These are phyloP conservation scores for Turnera subulata DNA, from an alignment of 345 rosid species.

Conservation along the genomic window DNA sequence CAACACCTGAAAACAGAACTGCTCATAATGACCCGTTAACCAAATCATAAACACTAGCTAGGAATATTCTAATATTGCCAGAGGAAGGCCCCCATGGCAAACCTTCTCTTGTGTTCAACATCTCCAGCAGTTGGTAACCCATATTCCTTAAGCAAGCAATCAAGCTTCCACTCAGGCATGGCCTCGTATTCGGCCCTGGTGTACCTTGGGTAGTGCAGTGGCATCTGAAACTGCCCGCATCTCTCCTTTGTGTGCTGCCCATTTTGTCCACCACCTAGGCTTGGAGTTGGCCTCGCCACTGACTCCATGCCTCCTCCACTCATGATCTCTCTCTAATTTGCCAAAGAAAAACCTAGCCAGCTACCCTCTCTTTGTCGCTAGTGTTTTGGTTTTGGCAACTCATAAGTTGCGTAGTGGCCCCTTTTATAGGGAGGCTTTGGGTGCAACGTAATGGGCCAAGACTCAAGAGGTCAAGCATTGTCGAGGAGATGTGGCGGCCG, in stretches of 20 bases:
- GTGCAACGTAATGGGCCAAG: too few relatives aligned
- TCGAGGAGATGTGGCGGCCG: too few relatives aligned
- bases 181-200: slow-evolving; percentile 12
- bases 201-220: slow-evolving; percentile 21
- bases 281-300: background rate
- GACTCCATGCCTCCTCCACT: slow-evolving; percentile 17
- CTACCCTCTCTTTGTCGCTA: too few relatives aligned
- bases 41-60: background rate
- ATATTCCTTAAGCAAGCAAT: slow-evolving; percentile 19
- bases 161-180: slow-evolving; percentile 24
- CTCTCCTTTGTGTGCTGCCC: slow-evolving; percentile 3
- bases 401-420: too few relatives aligned
- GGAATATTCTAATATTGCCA: slow-evolving; percentile 5
- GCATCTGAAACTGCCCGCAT: slow-evolving; percentile 21
- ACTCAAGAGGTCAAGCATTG: too few relatives aligned
- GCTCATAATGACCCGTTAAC: background rate
- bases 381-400: too few relatives aligned
- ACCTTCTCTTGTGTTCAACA: slow-evolving; percentile 14
- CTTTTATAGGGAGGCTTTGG: too few relatives aligned
- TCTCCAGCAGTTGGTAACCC: slow-evolving; percentile 17
- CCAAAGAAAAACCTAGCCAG: too few relatives aligned
- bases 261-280: background rate
- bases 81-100: slow-evolving; percentile 23
- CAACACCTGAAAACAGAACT: too few relatives aligned
- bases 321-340: background rate